Conservation (phyloP, 2,329 filamentous ascomycete genomes). For the Bipolaris oryzae region DNA sequence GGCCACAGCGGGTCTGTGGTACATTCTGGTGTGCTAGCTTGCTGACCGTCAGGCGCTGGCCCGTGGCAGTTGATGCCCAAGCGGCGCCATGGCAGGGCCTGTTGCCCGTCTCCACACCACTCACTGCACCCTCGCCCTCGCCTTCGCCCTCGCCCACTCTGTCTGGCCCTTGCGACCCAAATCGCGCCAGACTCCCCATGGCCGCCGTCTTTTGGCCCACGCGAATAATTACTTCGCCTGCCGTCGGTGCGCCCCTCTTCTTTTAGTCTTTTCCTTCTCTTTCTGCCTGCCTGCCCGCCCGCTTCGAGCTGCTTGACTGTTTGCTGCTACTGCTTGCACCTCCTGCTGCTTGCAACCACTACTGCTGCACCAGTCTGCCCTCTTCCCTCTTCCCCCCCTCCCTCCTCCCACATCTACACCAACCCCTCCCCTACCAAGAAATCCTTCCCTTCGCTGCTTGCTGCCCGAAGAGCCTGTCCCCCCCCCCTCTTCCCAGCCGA, state of each 20-base stretch:
- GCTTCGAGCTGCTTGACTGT: constrained; percentile 11
- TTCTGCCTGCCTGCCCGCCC: constrained; percentile 9
- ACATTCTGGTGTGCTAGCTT: not conserved
- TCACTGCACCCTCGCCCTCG: constrained; percentile 2
- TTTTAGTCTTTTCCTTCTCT: constrained; percentile 20
- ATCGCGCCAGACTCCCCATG: constrained; percentile 26
- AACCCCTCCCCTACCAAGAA: not conserved
- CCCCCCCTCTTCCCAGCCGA: constrained; percentile 35
- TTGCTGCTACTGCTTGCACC: constrained; percentile 5
- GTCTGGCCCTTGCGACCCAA: constrained; percentile 37
- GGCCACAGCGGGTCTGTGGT: too few relatives aligned
- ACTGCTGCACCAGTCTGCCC: constrained; percentile 13
- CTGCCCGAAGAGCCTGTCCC: constrained; percentile 27
- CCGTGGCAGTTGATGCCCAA: constrained; percentile 33
- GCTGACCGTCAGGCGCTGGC: constrained; percentile 16
- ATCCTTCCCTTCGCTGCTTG: constrained; percentile 13
- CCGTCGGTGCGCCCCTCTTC: constrained; percentile 25
- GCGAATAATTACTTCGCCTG: constrained; percentile 37
- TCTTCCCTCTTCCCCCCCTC: constrained; percentile 1
- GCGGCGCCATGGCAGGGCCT: constrained; percentile 30
- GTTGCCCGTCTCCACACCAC: constrained; percentile 31
- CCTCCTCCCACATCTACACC: not conserved
- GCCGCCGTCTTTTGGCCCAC: constrained; percentile 25
- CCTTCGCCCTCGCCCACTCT: constrained; percentile 4
- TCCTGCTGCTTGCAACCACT: constrained; percentile 9